A percentile compares a stretch with the other conserved stretches of the same genome.
These are phyloP conservation scores for Collariella sp. DNA, from an alignment of 495 filamentous ascomycete species.

Conservation along the genomic window DNA sequence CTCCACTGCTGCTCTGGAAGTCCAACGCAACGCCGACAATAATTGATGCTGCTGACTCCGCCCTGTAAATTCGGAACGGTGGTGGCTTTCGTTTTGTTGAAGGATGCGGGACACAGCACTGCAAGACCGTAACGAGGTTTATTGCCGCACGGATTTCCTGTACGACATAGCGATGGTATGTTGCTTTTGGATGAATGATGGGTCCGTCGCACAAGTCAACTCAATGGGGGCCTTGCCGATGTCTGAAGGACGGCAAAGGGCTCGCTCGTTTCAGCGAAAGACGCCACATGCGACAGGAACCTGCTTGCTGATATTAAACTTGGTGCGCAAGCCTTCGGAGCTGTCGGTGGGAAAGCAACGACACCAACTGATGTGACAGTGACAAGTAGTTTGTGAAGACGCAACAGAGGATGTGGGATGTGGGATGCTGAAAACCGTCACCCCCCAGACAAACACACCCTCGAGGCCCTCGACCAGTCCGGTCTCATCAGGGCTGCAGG, in stretches of 20 bases:
- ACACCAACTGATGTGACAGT: constrained; percentile 11
- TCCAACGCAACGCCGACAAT: neutral
- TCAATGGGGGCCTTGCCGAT: neutral
- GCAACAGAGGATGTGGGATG: neutral
- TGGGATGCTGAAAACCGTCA: neutral
- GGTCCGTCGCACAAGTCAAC: neutral
- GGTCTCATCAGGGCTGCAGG: too few species aligned
- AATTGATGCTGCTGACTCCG: neutral
- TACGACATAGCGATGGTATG: constrained; percentile 23
- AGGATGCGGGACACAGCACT: constrained; percentile 12
- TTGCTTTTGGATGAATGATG: neutral
- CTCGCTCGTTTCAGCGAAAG: neutral
- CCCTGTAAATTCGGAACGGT: neutral
- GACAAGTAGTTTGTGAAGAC: neutral
- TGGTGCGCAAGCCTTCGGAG: constrained; percentile 7
- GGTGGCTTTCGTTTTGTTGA: neutral
- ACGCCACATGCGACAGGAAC: neutral
- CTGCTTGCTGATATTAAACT: neutral
- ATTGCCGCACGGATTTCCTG: constrained; percentile 16
- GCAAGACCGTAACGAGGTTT: constrained; percentile 18
- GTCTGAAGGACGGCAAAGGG: neutral
- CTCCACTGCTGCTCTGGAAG: neutral
- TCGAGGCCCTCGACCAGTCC: too few species aligned
- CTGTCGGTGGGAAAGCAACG: neutral
- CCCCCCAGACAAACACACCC: neutral